Evolutionary conservation across 169 alveolate species (phyloP).

Genomic region (Cryptosporidium baileyi): DNA sequence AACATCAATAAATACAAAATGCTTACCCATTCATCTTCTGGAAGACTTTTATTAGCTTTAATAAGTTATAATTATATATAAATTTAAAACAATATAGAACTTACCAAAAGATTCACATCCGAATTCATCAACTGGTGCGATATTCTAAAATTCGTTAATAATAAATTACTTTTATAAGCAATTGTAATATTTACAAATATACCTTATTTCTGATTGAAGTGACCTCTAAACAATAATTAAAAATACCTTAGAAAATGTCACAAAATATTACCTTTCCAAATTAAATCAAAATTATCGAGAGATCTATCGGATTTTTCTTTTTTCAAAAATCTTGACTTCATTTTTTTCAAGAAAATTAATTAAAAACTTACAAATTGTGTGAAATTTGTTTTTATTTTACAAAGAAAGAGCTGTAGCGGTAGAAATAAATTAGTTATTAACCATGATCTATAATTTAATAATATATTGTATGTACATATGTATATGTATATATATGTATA

Average conservation of each 20-base stretch:
- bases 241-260: not conserved
- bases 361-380: no score
- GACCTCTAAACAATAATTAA: not conserved
- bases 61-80: not conserved
- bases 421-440: no score
- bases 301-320: no score
- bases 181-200: not conserved
- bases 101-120: constrained; percentile 67
- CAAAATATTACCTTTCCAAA: constrained; percentile 54
- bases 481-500: no score
- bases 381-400: no score
- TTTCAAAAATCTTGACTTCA: no score
- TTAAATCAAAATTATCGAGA: constrained; percentile 21
- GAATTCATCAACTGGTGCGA: constrained; percentile 48
- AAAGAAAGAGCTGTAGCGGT: no score
- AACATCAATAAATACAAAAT: no score
- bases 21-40: constrained; percentile 62
- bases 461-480: no score
- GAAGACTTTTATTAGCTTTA: constrained; percentile 29
- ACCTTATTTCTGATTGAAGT: constrained; percentile 50
- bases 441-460: no score
- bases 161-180: not conserved
- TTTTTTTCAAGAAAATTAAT: no score
- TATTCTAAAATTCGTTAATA: constrained; percentile 7
- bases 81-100: not conserved